Evolutionary conservation across 805 yeast species (phyloP), one percentile per base, ranked within the genome.

Genomic region (Komagataella ulmi): DNA sequence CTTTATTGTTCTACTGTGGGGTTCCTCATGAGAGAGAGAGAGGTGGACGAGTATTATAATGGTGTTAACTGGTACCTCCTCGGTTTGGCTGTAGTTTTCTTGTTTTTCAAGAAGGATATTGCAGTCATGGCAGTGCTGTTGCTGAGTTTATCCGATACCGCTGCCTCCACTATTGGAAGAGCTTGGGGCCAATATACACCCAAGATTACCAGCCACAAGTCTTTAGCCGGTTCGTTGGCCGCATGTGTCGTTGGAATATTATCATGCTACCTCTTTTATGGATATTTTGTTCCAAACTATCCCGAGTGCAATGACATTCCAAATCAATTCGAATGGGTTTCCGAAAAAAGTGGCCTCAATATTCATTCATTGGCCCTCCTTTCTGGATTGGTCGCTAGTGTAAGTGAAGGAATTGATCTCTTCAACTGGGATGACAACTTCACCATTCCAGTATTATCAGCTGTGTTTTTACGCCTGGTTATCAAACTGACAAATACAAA

Each of bases 71-170:
- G 89, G 85, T 93, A 88, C 64, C 69, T 89, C 44, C 71, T 85
- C 1, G 99, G 99, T 4, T 69, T 88, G 48, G 69, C 80, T 23
- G 68, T 88, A 56, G 88, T 89, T 7, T 86, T 89, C 60, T 55
- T 74, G 1, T 65, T 80, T 19, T 83, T 80, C 59, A 81, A 91
- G 12, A 88, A 88, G 67, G 99, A 93, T 61, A 81, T 93, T 49
- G 73, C 83, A 0, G 71, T 90, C 24, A 74, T 88, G 70, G 74
- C 95, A 19, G 80, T 89, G 3, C 72, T 89, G 56, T 71, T 91
- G 50, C 75, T 93, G 55, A 86, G 97, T 61, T 93, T 98, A 98
- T 89, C 96, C 4, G 99, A 93, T 63, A 88, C 98, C 7, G 91
- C 97, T 2, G 99, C 99, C 2, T 88, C 97, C 3, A 88, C 97